Base-by-base conservation (phyloP, 2,329 filamentous ascomycete genomes). In the Venturia pyrina region DNA sequence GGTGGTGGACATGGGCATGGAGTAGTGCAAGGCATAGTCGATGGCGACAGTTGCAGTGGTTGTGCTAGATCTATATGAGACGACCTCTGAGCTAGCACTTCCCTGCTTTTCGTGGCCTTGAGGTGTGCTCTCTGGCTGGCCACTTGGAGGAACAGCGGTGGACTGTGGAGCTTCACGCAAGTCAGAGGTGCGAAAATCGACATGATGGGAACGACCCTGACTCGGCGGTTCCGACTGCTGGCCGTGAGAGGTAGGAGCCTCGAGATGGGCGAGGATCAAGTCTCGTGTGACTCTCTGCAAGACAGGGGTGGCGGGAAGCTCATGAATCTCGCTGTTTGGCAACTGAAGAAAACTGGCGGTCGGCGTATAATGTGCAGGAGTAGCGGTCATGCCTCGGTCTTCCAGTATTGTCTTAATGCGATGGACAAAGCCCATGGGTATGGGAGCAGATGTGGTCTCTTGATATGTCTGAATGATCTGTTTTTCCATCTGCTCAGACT, bases 401-500 rank as follows among this genome's bases (percentile, higher is more conserved):
- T 80, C 78, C 13, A 79, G 70, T 67, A 79, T 76, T 6, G 74
- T 76, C 66, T 75, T 78, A 68, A 78, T 76, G n/a, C 73, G 75
- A 66, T 76, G 74, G 13, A 78, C 75, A 57, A 78, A 77, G 3
- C 78, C 76, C 40, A 74, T 73, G 3, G 73, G 73, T 11, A 76
- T 66, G 15, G 61, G 46, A 37, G 56, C 37, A 57, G 63, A 37
- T 21, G 53, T 46, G 21, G 43, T 66, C 24, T 61, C 41, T 43
- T 61, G n/a, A 11, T 59, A 66, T 5, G 60, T 43, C 63, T 65
- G 40, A 17, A 50, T 65, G 34, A 59, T 46, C 1, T 66, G 24
- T 28, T 66, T 66, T 28, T 41, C 48, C 40, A 62, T 11, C 69
- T 69, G 61, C 17, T 78, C 76, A 50, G 77, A 76, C 41, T 74